phyloP scores from a whole-genome alignment of 208 protist genomes.

The Angomonas deanei region DNA sequence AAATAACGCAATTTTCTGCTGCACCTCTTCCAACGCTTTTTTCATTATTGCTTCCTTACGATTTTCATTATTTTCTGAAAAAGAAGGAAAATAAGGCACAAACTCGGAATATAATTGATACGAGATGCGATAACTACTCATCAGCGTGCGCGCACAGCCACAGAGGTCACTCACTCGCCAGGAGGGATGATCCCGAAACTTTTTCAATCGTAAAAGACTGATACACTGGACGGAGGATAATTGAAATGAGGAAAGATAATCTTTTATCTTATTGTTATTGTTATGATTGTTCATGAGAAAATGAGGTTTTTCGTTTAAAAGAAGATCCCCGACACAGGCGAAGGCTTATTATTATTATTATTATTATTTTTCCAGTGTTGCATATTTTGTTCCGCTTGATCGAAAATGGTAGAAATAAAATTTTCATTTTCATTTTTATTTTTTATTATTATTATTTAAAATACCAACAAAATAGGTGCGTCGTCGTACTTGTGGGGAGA shows the following conservation, averaged over 20 bases:
- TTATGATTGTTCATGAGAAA: no score
- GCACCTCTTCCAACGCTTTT: neutral
- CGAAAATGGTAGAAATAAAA: no score
- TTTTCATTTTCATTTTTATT: no score
- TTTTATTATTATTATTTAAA: neutral
- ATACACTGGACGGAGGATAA: conserved; percentile 46
- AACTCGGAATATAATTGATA: conserved; percentile 77
- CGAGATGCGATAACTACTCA: conserved; percentile 60
- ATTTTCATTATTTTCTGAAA: neutral
- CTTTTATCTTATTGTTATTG: neutral
- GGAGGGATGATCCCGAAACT: conserved; percentile 35
- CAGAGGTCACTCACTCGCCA: conserved; percentile 44
- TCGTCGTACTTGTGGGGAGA: conserved; percentile 53
- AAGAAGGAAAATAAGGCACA: conserved; percentile 23
- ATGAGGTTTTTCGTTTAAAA: no score
- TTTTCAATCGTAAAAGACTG: conserved; percentile 37
- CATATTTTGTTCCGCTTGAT: no score
- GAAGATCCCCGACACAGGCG: no score
- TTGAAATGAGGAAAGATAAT: conserved; percentile 10
- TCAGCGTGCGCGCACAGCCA: conserved; percentile 49
- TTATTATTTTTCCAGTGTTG: no score
- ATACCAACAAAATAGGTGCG: conserved; percentile 68
- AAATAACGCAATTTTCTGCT: neutral
- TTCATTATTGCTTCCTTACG: neutral
- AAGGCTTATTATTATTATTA: no score